Evolutionary conservation across 306 rosid species (phyloP).

Genomic region (Vigna mungo): DNA sequence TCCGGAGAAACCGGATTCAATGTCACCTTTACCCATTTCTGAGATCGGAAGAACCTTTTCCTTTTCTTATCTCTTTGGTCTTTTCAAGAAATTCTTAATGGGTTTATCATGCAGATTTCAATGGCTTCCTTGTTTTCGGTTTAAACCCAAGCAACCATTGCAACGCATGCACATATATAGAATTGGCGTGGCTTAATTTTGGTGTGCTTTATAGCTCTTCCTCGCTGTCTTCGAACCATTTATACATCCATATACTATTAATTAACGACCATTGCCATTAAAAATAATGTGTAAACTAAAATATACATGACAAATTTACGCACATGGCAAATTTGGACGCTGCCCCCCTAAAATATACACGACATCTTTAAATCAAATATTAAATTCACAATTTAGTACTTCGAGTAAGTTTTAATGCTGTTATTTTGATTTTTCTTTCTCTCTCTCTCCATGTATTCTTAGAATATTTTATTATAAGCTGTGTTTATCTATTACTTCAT

Average conservation of each 20-base stretch:
- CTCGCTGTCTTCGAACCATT: constrained; percentile 23
- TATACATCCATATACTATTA: background rate
- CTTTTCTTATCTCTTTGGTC: no score
- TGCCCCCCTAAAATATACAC: background rate
- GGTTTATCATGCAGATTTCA: background rate
- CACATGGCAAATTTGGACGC: background rate
- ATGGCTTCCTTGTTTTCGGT: background rate
- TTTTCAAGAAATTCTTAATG: background rate
- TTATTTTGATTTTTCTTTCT: no score
- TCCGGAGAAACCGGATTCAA: constrained; percentile 38
- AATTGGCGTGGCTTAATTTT: constrained; percentile 9
- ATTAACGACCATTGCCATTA: background rate
- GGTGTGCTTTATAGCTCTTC: constrained; percentile 29
- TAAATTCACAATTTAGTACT: no score
- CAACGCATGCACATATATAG: constrained; percentile 37
- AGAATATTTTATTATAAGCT: no score
- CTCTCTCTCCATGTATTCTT: no score
- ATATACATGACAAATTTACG: background rate
- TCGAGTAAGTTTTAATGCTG: no score
- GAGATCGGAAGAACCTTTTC: no score
- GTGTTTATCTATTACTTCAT: no score
- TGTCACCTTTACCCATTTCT: constrained; percentile 50
- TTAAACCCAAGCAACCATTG: background rate
- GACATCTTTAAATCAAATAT: no score
- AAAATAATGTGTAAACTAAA: background rate